Conservation (phyloP, 2,329 filamentous ascomycete species). For the Sporothrix luriei region DNA sequence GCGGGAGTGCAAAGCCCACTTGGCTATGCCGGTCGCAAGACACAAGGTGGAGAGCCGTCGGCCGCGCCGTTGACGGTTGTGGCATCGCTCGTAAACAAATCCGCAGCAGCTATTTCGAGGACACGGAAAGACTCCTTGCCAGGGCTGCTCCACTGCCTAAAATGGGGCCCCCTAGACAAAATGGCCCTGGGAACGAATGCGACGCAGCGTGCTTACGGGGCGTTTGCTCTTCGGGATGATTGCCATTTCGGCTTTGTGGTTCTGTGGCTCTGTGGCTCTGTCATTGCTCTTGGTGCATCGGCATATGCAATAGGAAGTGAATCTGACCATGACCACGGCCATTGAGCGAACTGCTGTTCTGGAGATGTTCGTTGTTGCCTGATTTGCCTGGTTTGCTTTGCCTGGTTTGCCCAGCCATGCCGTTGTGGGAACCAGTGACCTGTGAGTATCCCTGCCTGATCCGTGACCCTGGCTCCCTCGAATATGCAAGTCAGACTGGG, state of each 20-base stretch:
- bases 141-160: constrained; percentile 25
- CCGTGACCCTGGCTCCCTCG: constrained; percentile 25
- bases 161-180: not conserved
- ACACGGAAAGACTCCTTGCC: constrained; percentile 18
- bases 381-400: too few relatives aligned
- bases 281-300: constrained; percentile 11
- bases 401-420: constrained; percentile 20
- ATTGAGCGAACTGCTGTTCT: not conserved
- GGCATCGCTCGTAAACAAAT: constrained; percentile 27
- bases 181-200: constrained; percentile 3
- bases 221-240: not conserved
- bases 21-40: constrained; percentile 1
- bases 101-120: constrained; percentile 14
- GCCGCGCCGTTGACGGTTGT: constrained; percentile 24
- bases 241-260: not conserved
- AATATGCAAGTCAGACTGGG: constrained; percentile 30
- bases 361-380: not conserved
- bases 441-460: not conserved
- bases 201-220: constrained; percentile 13
- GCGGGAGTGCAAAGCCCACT: not conserved
- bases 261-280: constrained; percentile 1
- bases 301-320: not conserved
- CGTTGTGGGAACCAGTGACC: constrained; percentile 2
- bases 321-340: not conserved
- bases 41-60: constrained; percentile 26